Percentiles rank a stretch among this genome's conserved stretches.
phyloP scores from a whole-genome alignment of 306 rosid species.

The Malus orientalis region DNA sequence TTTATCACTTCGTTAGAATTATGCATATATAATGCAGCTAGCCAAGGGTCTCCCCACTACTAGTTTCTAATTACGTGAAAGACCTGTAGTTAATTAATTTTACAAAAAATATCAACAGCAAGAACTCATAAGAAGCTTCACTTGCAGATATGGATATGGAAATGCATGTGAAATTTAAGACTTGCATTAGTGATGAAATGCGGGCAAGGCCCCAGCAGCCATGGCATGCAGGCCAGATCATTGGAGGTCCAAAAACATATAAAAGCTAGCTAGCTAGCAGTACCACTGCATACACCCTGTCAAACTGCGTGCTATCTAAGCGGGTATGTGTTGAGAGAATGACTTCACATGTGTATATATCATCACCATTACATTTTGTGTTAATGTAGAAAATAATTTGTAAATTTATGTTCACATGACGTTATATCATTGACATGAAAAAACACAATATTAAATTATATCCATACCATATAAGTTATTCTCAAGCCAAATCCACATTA shows the following conservation, averaged over 20 bases:
- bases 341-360: not conserved
- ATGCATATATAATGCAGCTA: not conserved
- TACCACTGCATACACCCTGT: not conserved
- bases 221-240: not conserved
- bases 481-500: too few species aligned
- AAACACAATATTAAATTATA: too few species aligned
- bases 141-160: not conserved
- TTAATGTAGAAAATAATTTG: not conserved
- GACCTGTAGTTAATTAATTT: too few species aligned
- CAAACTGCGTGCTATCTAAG: not conserved
- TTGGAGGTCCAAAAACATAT: not conserved
- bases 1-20: not conserved
- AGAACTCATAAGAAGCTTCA: not conserved
- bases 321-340: not conserved
- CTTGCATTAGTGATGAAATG: not conserved
- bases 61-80: not conserved
- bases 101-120: not conserved
- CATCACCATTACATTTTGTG: too few species aligned
- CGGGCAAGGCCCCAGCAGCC: not conserved
- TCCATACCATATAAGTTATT: too few species aligned
- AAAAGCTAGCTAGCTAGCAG: not conserved
- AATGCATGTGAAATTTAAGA: constrained; percentile 4
- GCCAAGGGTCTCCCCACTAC: not conserved
- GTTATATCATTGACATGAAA: too few species aligned
- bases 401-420: not conserved